Percentiles rank a stretch among this genome's conserved stretches.
Conservation (phyloP, 164 flowering plant genomes). For the Nelumbo lutea region DNA sequence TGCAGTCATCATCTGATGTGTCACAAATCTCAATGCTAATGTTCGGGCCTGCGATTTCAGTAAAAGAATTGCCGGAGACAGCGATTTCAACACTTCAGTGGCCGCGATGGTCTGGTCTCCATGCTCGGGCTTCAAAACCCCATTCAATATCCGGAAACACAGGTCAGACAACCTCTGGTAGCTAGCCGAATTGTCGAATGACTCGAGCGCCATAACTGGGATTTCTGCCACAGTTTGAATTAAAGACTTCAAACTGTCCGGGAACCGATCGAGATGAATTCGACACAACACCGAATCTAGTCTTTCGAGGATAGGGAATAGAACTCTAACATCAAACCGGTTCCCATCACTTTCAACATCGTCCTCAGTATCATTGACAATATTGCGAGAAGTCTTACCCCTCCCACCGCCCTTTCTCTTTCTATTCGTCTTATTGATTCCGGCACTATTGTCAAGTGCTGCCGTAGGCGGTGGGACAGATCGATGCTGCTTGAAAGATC, state of each 20-base stretch:
- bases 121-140: conserved; percentile 59
- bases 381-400: conserved; percentile 12
- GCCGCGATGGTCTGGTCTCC: conserved; percentile 54
- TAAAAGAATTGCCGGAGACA: conserved; percentile 50
- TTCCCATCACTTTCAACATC: conserved; percentile 20
- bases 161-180: conserved; percentile 35
- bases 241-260: conserved; percentile 74
- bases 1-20: conserved; percentile 29
- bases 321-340: conserved; percentile 32
- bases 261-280: conserved; percentile 71
- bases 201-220: conserved; percentile 53
- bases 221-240: conserved; percentile 63
- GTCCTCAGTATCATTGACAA: conserved; percentile 8
- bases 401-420: conserved; percentile 29
- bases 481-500: conserved; percentile 37
- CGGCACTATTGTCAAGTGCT: conserved; percentile 1
- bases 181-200: conserved; percentile 18
- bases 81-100: conserved; percentile 62
- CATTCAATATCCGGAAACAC: conserved; percentile 49
- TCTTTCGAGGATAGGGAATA: conserved; percentile 46
- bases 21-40: conserved; percentile 62
- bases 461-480: conserved; percentile 1
- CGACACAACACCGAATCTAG: conserved; percentile 44
- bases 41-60: conserved; percentile 54
- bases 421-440: conserved; percentile 5